Evolutionary conservation across 2,329 filamentous ascomycete genomes (phyloP), one percentile per base, ranked within the genome.

Genomic region (Chaetomiaceae sp.): DNA sequence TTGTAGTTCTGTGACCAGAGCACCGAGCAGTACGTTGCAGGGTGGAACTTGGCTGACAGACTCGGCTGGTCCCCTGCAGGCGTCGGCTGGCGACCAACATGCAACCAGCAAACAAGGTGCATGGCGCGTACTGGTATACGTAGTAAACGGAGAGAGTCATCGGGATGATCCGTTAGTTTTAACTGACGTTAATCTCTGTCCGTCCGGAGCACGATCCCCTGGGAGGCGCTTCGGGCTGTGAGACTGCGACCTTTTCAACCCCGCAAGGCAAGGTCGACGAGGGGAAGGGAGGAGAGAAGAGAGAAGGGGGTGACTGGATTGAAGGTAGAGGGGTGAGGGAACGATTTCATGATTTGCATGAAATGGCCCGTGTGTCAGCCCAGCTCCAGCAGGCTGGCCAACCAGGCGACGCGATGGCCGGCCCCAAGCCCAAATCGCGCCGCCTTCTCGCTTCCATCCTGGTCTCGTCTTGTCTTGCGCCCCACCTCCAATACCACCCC

Each of bases 341-440:
- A 37, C 16, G 16, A 27, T 27, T 44, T 30, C 44, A 66, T 70
- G 65, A 68, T 70, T 69, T 66, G 68, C 64, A 50, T 47, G 37
- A 35, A 60, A 38, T 53, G 61, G 63, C 61, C 64, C 63, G 64
- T 65, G 62, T 67, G 66, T 69, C 66, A 69, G 66, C 55, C 49
- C 53, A 50, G 44, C 55, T 53, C 54, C 55, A 55, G 31, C 20
- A 48, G 40, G 54, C 50, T 58, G 19, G 40, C 60, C 60, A 60
- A 61, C 57, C 39, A 54, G 16, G 14, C 3, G 3, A 4, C 10
- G 20, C 16, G 9, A 20, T 8, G 20, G 2, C 25, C 13, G 30
- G 23, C 53, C 55, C 56, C 58, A 59, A 56, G 58, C 16, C 55
- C 53, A 54, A 57, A 40, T 44, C 50, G 44, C 49, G 21, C 37